phyloP scores from a whole-genome alignment of 768 basidiomycete genomes.

The Pisolithus sp. region DNA sequence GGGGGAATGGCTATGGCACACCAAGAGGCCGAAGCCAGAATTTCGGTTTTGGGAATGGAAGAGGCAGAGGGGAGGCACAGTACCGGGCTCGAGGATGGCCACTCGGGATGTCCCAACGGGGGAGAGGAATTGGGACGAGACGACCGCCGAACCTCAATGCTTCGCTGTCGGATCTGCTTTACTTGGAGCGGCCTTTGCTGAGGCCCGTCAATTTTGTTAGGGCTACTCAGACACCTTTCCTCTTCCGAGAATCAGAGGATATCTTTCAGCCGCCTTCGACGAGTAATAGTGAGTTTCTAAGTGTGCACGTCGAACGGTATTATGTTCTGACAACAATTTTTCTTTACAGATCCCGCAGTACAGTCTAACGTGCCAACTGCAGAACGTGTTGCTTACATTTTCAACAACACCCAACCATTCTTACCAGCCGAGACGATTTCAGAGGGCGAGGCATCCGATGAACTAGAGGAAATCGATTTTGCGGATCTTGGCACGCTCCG shows the following conservation, averaged over 20 bases:
- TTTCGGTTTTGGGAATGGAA: conserved; percentile 1
- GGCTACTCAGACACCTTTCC: conserved; percentile 42
- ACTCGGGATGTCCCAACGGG: not conserved
- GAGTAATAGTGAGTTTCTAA: conserved; percentile 39
- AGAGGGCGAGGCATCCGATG: conserved; percentile 26
- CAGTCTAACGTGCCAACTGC: conserved; percentile 63
- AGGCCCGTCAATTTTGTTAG: conserved; percentile 67
- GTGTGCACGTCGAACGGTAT: not conserved
- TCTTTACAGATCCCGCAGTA: conserved; percentile 31
- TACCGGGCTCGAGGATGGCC: not conserved
- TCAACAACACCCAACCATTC: conserved; percentile 35
- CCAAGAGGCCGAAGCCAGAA: not conserved
- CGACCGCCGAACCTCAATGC: conserved; percentile 26
- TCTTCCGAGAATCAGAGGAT: conserved; percentile 56
- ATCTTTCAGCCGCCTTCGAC: conserved; percentile 50
- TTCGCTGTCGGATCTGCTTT: conserved; percentile 49
- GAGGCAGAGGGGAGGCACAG: not conserved
- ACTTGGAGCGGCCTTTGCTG: conserved; percentile 54
- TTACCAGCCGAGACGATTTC: conserved; percentile 20
- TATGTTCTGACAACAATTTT: conserved; percentile 2
- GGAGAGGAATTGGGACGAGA: not conserved
- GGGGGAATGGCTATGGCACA: no score
- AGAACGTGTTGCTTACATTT: conserved; percentile 57
- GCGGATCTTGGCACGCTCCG: conserved; percentile 47
- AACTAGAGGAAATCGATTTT: conserved; percentile 61